phyloP scores from a whole-genome alignment of 2,329 filamentous ascomycete genomes.

The Cladophialophora bantiana region DNA sequence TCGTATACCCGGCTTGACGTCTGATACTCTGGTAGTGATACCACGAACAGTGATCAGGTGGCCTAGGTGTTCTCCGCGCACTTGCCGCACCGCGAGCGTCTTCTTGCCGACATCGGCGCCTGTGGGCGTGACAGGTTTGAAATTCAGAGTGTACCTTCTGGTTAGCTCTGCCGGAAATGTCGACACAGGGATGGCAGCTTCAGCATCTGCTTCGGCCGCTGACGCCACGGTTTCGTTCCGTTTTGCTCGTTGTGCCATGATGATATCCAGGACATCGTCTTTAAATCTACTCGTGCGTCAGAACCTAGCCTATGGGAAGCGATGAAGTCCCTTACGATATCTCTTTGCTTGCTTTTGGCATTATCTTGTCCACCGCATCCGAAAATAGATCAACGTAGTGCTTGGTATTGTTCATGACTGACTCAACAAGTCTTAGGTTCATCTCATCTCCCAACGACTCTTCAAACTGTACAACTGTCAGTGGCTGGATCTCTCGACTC shows the following conservation, averaged over 20 bases:
- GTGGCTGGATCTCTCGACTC: not conserved
- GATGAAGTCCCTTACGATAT: constrained; percentile 64
- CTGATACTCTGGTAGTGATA: constrained; percentile 92
- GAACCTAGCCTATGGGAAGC: not conserved
- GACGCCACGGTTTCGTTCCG: constrained; percentile 79
- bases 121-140: constrained; percentile 85
- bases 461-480: constrained; percentile 69
- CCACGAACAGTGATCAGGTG: constrained; percentile 92
- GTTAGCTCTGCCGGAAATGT: constrained; percentile 92
- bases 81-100: constrained; percentile 86
- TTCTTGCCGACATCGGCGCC: constrained; percentile 70
- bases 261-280: constrained; percentile 94
- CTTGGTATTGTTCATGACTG: constrained; percentile 87
- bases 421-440: constrained; percentile 73
- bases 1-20: constrained; percentile 96
- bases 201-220: constrained; percentile 69
- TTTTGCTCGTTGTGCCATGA: constrained; percentile 88
- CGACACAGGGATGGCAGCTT: constrained; percentile 71
- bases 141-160: constrained; percentile 91
- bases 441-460: constrained; percentile 70
- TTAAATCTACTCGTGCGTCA: constrained; percentile 72
- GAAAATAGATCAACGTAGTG: constrained; percentile 95
- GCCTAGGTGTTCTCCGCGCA: constrained; percentile 90
- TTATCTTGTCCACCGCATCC: constrained; percentile 81
- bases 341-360: constrained; percentile 80